These are phyloP conservation scores for Phytopythium sindhum DNA, from an alignment of 352 stramenopile genomes.

Conservation along the genomic window DNA sequence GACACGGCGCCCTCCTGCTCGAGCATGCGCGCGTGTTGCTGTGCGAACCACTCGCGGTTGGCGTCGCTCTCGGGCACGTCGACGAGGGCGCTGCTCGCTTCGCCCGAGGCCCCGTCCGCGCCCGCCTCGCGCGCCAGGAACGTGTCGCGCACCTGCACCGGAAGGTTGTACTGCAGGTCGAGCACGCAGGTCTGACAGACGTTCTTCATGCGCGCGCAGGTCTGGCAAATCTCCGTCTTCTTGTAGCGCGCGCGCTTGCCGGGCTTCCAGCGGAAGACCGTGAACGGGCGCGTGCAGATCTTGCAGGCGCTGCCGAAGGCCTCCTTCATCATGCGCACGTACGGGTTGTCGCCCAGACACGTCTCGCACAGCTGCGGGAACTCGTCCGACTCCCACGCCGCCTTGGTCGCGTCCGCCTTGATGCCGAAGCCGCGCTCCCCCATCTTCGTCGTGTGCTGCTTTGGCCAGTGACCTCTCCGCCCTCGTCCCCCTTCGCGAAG, in stretches of 20 bases:
- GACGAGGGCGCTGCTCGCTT: constrained; percentile 39
- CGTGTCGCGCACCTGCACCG: constrained; percentile 92
- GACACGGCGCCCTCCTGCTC: constrained; percentile 87
- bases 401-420: constrained; percentile 86
- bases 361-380: constrained; percentile 98
- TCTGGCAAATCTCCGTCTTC: constrained; percentile 97
- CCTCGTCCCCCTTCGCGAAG: too few species aligned
- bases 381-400: constrained; percentile 91
- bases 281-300: constrained; percentile 98
- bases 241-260: constrained; percentile 97
- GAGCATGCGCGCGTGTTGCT: constrained; percentile 89
- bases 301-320: constrained; percentile 96
- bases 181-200: constrained; percentile 99
- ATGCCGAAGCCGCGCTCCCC: constrained; percentile 84
- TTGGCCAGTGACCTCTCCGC: neutral
- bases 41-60: constrained; percentile 94
- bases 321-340: constrained; percentile 99
- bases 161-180: constrained; percentile 97
- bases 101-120: constrained; percentile 14
- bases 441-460: constrained; percentile 22
- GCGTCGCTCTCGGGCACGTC: constrained; percentile 91
- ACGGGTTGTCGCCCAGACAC: constrained; percentile 98
- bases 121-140: constrained; percentile 64
- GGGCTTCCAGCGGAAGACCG: constrained; percentile 97
- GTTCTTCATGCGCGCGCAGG: constrained; percentile 98